Conservation (phyloP, 306 rosid genomes). For the Rosa rugosa region DNA sequence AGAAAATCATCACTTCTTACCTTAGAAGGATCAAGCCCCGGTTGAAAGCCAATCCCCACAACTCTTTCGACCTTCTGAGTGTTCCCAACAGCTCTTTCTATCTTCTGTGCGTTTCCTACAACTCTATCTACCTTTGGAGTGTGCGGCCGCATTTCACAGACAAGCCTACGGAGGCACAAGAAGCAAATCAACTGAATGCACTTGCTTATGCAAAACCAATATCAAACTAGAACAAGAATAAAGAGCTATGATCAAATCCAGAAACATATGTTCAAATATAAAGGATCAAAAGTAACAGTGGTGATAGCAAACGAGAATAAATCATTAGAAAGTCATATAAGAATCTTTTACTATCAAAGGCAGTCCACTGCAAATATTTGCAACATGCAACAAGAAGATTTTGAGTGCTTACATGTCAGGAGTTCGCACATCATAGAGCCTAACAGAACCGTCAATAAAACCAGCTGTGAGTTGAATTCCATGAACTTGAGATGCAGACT, state of each 20-base stretch:
- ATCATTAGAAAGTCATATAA: not conserved
- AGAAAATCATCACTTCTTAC: slow-evolving; percentile 38
- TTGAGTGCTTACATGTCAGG: slow-evolving; percentile 73
- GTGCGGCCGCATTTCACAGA: slow-evolving; percentile 72
- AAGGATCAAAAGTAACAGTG: not conserved
- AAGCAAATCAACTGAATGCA: slow-evolving; percentile 12
- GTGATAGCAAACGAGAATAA: not conserved
- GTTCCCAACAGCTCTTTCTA: slow-evolving; percentile 84
- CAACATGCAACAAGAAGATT: slow-evolving; percentile 5
- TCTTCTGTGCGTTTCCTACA: slow-evolving; percentile 62
- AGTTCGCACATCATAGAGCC: slow-evolving; percentile 80
- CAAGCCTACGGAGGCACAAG: slow-evolving; percentile 50
- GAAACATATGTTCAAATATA: not conserved
- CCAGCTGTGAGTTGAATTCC: slow-evolving; percentile 98
- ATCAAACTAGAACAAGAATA: not conserved
- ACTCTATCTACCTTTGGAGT: slow-evolving; percentile 38
- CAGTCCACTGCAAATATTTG: not conserved
- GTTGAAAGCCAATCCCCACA: slow-evolving; percentile 95
- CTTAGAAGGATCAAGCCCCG: slow-evolving; percentile 92
- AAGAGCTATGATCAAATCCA: not conserved
- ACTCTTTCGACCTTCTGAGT: slow-evolving; percentile 70
- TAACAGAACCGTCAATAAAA: slow-evolving; percentile 82
- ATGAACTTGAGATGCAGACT: slow-evolving; percentile 97
- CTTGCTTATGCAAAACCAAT: not conserved
- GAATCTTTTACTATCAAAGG: not conserved